These are phyloP conservation scores for Leptographium galeiforme DNA, from an alignment of 2,329 filamentous ascomycete species.

Conservation along the genomic window DNA sequence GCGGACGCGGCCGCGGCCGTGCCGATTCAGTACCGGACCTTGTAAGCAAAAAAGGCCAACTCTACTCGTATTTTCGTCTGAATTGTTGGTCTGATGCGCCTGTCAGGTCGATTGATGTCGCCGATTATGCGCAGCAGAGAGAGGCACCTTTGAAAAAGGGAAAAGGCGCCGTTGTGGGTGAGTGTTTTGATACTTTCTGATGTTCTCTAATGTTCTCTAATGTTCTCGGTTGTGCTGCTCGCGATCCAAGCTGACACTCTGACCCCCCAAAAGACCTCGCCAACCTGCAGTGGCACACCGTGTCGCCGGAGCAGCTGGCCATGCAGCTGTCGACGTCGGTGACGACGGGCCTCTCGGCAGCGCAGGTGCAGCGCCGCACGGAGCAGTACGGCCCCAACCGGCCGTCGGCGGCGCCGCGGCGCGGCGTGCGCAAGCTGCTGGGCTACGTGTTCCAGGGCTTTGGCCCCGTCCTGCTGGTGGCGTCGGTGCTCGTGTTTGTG, in stretches of 20 bases:
- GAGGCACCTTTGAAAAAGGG: conserved; percentile 30
- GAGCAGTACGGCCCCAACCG: conserved; percentile 53
- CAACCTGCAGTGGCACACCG: conserved; percentile 54
- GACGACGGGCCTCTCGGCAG: conserved; percentile 42
- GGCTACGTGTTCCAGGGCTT: conserved; percentile 71
- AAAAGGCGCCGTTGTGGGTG: conserved; percentile 6
- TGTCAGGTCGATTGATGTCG: conserved; percentile 39
- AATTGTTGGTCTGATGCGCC: neutral
- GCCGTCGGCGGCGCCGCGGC: conserved; percentile 51
- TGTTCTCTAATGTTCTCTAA: no score
- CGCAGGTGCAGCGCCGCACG: conserved; percentile 40
- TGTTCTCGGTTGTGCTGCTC: no score
- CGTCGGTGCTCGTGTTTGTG: conserved; percentile 59
- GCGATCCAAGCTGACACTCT: neutral
- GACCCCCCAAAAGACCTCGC: conserved; percentile 34
- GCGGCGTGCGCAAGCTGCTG: conserved; percentile 41
- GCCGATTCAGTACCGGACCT: conserved; percentile 41
- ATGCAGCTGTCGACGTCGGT: conserved; percentile 43
- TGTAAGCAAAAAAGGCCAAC: conserved; percentile 22
- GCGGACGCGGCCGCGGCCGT: conserved; percentile 28
- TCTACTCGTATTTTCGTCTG: no score
- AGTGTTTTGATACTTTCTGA: neutral
- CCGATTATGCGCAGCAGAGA: conserved; percentile 33
- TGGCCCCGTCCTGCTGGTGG: conserved; percentile 55
- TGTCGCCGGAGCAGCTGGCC: conserved; percentile 44